phyloP scores from a whole-genome alignment of 441 rosid species.

The California macrophylla region DNA sequence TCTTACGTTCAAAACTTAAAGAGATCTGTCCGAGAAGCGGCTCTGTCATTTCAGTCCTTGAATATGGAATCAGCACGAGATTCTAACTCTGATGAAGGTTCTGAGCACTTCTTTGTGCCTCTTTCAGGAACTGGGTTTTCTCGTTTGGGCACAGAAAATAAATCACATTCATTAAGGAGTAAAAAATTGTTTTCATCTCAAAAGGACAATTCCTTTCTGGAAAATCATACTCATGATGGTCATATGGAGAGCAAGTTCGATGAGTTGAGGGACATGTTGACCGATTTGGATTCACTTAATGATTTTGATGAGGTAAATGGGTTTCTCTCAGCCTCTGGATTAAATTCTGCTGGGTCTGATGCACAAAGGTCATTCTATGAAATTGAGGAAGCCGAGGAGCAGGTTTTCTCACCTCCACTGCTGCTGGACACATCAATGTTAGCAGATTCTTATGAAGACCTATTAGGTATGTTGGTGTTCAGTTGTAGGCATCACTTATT shows the following conservation, averaged over 20 bases:
- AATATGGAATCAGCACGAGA: conserved; percentile 65
- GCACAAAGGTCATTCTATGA: conserved; percentile 51
- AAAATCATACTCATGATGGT: conserved; percentile 35
- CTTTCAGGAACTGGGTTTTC: conserved; percentile 54
- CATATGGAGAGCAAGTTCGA: conserved; percentile 45
- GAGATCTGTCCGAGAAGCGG: conserved; percentile 92
- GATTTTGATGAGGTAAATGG: conserved; percentile 66
- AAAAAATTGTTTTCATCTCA: conserved; percentile 46
- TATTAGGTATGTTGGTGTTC: conserved; percentile 55
- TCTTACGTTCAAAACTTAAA: conserved; percentile 64
- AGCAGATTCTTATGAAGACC: conserved; percentile 75
- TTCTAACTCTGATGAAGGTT: conserved; percentile 63
- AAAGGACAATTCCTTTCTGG: conserved; percentile 37
- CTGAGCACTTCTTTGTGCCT: conserved; percentile 85
- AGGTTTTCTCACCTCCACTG: conserved; percentile 90
- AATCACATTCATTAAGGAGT: conserved; percentile 36
- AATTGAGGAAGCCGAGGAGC: conserved; percentile 53
- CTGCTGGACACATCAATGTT: conserved; percentile 67
- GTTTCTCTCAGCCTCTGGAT: conserved; percentile 52
- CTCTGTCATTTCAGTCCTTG: conserved; percentile 51
- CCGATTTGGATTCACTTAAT: conserved; percentile 55
- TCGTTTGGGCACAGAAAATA: conserved; percentile 40
- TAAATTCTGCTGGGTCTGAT: conserved; percentile 52
- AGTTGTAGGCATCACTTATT: not conserved
- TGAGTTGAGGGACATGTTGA: conserved; percentile 48